Evolutionary conservation across 768 basidiomycete species (phyloP).

Genomic region (Pleurotus pulmonarius): DNA sequence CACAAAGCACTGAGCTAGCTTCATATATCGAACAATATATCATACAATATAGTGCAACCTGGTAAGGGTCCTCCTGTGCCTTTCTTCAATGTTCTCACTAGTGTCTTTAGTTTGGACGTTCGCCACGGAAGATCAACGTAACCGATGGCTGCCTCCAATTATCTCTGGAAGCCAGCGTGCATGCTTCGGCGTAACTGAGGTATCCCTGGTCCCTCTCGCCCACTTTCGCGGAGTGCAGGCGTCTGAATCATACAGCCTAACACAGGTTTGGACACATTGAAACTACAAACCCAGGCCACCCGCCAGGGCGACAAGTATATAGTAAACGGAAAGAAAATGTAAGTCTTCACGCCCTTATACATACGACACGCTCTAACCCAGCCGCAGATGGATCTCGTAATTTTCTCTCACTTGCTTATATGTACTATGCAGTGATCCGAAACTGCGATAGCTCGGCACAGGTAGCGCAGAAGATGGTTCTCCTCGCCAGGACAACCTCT

Average conservation of each 20-base stretch:
- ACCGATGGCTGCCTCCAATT: conserved; percentile 8
- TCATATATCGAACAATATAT: not conserved
- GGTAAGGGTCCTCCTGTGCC: not conserved
- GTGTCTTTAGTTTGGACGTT: conserved; percentile 7
- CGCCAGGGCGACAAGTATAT: conserved; percentile 5
- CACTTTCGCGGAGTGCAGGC: not conserved
- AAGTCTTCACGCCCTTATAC: not conserved
- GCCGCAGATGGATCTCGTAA: conserved; percentile 1
- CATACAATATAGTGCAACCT: not conserved
- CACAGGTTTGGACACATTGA: conserved; percentile 13
- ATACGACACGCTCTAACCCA: no score
- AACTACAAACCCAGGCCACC: conserved; percentile 9
- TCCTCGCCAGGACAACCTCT: conserved; percentile 15
- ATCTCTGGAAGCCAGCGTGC: conserved; percentile 12
- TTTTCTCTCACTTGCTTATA: not conserved
- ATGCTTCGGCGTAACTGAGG: conserved; percentile 16
- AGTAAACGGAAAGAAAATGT: conserved; percentile 14
- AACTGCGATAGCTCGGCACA: conserved; percentile 4
- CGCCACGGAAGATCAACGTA: conserved; percentile 4
- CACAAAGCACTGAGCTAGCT: not conserved
- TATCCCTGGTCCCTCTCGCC: not conserved
- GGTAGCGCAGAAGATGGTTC: conserved; percentile 14
- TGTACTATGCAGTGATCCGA: not conserved
- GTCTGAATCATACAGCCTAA: conserved; percentile 9
- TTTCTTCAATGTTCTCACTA: not conserved